Evolutionary conservation across 257 asterid genomes (phyloP), one percentile per base, ranked within the genome.

Genomic region (Solanum paucissectum): DNA sequence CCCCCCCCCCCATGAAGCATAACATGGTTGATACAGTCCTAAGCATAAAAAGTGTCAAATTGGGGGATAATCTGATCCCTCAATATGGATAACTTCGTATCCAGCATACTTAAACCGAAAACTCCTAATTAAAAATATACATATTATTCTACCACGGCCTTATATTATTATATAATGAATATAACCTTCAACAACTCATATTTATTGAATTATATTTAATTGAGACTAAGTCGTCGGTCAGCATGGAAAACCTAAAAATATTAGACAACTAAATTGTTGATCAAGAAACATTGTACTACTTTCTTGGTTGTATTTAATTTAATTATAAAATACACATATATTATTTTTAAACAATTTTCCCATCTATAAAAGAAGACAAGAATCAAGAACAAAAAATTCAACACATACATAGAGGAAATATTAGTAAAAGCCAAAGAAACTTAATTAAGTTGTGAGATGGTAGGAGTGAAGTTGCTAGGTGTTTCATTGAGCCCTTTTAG

Each of bases 51-150:
- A 42, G 5, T 11, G 13, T 42, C 49, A 42, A 2, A 44, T 44
- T 1, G 6, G 55, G 0, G 2, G 55, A 12, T 44, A 46, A 46
- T 4, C 20, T 12, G 20, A 0, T 46, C 55, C 20, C 55, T 44
- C 49, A 4, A 44, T 14, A 44, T 44, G 52, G 5, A 4, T 5
- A 1, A 55, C n/a, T 55, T 55, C 4, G 0, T 55, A 55, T 18
- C 0, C 1, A 52, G 1, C 9, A 18, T 7, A 55, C 2, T 18
- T 1, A 3, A 18, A 55, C 0, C 1, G 3, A 2, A 55, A 18
- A 55, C 0, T 18, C 1, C 4, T 18, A 52, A 6, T 52, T 18
- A 52, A 52, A 52, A 18, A 52, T 52, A 2, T 1, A 52, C 0
- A 52, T 16, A 18, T 2, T 1, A 52, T 16, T 52, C 23, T 52